A percentile compares a stretch with the other conserved stretches of the same genome.
Evolutionary conservation across 2,329 filamentous ascomycete species (phyloP).

Genomic region (Aureobasidium sp.): DNA sequence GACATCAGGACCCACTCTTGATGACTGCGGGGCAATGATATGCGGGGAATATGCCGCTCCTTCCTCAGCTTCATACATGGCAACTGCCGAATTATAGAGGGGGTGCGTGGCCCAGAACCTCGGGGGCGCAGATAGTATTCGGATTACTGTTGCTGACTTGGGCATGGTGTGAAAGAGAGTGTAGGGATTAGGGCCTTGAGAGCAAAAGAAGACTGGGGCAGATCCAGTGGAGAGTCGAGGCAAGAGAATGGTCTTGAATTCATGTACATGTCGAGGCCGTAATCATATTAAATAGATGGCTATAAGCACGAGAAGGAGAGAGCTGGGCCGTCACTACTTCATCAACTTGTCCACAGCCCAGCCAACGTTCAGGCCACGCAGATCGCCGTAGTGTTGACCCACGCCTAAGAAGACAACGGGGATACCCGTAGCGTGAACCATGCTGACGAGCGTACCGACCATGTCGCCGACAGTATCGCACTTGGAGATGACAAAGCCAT

Average conservation of each 20-base stretch:
- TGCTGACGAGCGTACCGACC: slow-evolving; percentile 90
- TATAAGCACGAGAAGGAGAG: neutral
- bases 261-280: neutral
- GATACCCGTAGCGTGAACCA: slow-evolving; percentile 94
- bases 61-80: neutral
- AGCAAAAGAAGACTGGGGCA: neutral
- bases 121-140: neutral
- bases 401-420: slow-evolving; percentile 86
- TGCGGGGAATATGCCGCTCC: neutral
- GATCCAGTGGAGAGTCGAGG: neutral
- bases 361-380: slow-evolving; percentile 54
- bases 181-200: neutral
- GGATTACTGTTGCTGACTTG: neutral
- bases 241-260: neutral
- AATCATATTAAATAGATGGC: neutral
- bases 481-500: slow-evolving; percentile 97
- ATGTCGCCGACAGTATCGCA: slow-evolving; percentile 99
- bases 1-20: neutral
- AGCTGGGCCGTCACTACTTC: slow-evolving; percentile 29
- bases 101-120: neutral
- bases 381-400: slow-evolving; percentile 58
- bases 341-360: slow-evolving; percentile 55
- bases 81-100: neutral
- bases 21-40: neutral
- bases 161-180: neutral